Evolutionary conservation across 768 basidiomycete genomes (phyloP).

Genomic region (Megacollybia marginata): DNA sequence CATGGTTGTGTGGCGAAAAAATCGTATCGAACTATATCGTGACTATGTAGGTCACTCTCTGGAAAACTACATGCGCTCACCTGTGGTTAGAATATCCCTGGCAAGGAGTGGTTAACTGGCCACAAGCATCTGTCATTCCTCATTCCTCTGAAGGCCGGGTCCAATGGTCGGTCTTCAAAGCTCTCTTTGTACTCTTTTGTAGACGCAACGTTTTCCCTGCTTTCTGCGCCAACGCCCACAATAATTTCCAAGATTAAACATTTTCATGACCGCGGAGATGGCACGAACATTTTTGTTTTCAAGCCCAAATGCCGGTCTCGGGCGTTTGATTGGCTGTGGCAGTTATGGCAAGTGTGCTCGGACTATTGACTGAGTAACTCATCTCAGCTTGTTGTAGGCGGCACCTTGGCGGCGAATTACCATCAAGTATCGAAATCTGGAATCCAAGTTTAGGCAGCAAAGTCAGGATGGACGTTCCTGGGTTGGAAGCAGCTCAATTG

Average conservation of each 20-base stretch:
- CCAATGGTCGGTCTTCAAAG: conserved; percentile 8
- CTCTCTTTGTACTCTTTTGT: conserved; percentile 85
- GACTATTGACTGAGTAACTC: not conserved
- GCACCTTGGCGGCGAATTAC: conserved; percentile 65
- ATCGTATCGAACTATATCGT: conserved; percentile 75
- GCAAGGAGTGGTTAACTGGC: conserved; percentile 58
- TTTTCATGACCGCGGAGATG: conserved; percentile 46
- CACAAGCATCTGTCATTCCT: conserved; percentile 76
- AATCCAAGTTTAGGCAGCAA: conserved; percentile 62
- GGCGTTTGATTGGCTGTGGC: conserved; percentile 87
- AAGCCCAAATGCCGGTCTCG: conserved; percentile 73
- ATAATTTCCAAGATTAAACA: conserved; percentile 35
- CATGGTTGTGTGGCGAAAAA: conserved; percentile 77
- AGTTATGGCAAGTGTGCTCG: conserved; percentile 52
- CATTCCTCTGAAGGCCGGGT: conserved; percentile 56
- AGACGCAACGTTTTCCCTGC: conserved; percentile 77
- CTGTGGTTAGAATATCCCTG: conserved; percentile 45
- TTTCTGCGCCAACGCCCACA: conserved; percentile 50
- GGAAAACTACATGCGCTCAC: not conserved
- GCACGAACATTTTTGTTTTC: conserved; percentile 84
- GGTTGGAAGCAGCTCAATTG: conserved; percentile 27
- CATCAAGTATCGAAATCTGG: conserved; percentile 59
- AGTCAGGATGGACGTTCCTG: conserved; percentile 65
- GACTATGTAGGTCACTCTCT: conserved; percentile 58
- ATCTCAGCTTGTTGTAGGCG: conserved; percentile 36